Conservation (phyloP, 352 stramenopile genomes). For the Phytophthora melonis region DNA sequence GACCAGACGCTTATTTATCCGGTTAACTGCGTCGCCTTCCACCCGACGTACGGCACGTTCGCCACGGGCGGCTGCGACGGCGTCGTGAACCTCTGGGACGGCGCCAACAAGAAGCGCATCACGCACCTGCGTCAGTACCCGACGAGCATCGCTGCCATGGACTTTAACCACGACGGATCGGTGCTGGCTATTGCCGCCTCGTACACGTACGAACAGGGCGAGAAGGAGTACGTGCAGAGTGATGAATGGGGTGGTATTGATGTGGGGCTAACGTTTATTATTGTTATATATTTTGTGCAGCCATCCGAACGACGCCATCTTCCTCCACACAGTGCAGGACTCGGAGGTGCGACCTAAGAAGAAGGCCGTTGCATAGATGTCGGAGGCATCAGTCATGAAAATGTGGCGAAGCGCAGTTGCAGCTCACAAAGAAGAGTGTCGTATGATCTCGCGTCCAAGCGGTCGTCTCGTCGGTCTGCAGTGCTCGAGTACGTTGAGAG, state of each 20-base stretch:
- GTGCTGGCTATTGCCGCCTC: conserved; percentile 95
- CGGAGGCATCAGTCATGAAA: not conserved
- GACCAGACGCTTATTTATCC: conserved; percentile 92
- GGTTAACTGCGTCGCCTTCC: conserved; percentile 97
- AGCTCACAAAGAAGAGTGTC: no score
- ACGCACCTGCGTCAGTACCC: conserved; percentile 85
- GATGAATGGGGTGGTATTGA: not conserved
- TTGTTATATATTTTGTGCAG: conserved; percentile 41
- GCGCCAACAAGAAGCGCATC: conserved; percentile 96
- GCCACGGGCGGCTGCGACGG: conserved; percentile 96
- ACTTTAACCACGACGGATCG: conserved; percentile 95
- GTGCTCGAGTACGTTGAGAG: conserved; percentile 25
- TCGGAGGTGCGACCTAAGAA: conserved; percentile 89
- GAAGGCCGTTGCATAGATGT: conserved; percentile 44
- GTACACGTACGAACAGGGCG: conserved; percentile 98
- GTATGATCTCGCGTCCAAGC: no score
- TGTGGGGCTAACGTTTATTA: conserved; percentile 12
- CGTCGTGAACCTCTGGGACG: conserved; percentile 94
- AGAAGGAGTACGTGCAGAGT: conserved; percentile 88
- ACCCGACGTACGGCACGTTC: conserved; percentile 95
- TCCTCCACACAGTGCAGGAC: conserved; percentile 90
- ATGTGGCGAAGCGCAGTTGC: no score
- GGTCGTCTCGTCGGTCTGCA: conserved; percentile 1
- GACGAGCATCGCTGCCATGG: conserved; percentile 92
- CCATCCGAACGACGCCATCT: conserved; percentile 95